A percentile compares a stretch with the other conserved stretches of the same genome.
These are phyloP conservation scores for Cardamine resedifolia DNA, from an alignment of 345 rosid genomes.

Conservation along the genomic window DNA sequence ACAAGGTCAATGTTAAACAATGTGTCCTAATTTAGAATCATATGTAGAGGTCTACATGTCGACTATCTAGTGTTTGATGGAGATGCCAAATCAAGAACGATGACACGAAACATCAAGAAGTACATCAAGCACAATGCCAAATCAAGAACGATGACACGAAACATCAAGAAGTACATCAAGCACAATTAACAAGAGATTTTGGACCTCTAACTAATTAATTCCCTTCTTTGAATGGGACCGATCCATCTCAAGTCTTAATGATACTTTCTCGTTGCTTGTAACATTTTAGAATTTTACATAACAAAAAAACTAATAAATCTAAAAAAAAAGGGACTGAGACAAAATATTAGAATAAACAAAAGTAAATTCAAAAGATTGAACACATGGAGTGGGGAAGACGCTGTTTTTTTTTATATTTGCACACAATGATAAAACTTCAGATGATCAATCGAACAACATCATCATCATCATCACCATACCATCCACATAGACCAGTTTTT, in stretches of 20 bases:
- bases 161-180: not conserved
- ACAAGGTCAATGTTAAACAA: not conserved
- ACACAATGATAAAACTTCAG: slow-evolving; percentile 41
- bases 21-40: not conserved
- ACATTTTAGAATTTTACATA: not conserved
- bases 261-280: not conserved
- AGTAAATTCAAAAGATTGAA: slow-evolving; percentile 12
- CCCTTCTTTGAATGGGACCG: not conserved
- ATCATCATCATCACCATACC: slow-evolving; percentile 35
- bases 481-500: slow-evolving; percentile 30
- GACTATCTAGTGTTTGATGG: not conserved
- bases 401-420: slow-evolving; percentile 35
- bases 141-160: not conserved
- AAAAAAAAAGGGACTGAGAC: not conserved
- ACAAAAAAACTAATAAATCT: not conserved
- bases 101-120: not conserved
- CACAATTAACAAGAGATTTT: not conserved
- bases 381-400: slow-evolving; percentile 26
- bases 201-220: not conserved
- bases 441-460: slow-evolving; percentile 37
- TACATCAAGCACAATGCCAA: not conserved
- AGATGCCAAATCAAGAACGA: not conserved
- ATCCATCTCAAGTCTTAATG: not conserved
- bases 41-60: not conserved
- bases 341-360: not conserved